phyloP scores from a whole-genome alignment of 2,329 filamentous ascomycete species.

The Chaetomium strumarium region DNA sequence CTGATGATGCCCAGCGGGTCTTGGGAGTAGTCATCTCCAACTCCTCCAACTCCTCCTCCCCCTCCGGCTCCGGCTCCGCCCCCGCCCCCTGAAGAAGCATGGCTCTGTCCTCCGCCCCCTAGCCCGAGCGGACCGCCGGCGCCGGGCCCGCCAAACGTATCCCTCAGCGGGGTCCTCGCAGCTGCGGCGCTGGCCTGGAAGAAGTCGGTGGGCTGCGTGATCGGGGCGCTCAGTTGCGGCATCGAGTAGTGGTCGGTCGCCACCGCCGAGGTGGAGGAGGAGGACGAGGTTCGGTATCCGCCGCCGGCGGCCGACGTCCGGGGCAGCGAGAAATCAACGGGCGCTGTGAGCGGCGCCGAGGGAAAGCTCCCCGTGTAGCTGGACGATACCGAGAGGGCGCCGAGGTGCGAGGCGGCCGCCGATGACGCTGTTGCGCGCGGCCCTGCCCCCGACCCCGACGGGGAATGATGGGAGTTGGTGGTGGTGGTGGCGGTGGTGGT shows the following conservation, averaged over 20 bases:
- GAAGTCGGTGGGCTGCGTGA: constrained; percentile 48
- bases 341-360: constrained; percentile 48
- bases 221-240: constrained; percentile 50
- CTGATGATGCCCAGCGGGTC: constrained; percentile 31
- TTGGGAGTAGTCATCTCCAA: constrained; percentile 27
- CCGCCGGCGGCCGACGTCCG: constrained; percentile 32
- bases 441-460: constrained; percentile 22
- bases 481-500: no score
- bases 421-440: constrained; percentile 33
- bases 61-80: no score
- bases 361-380: constrained; percentile 47
- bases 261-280: no score
- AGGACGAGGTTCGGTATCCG: constrained; percentile 11
- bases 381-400: constrained; percentile 34
- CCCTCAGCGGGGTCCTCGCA: constrained; percentile 40
- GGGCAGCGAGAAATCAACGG: constrained; percentile 46
- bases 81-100: no score
- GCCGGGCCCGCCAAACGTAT: constrained; percentile 36
- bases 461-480: no score
- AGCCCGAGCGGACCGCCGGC: constrained; percentile 29
- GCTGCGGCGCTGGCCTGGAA: constrained; percentile 35
- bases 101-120: constrained; percentile 19
- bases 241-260: constrained; percentile 43
- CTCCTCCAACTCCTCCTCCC: constrained; percentile 17
- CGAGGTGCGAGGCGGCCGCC: constrained; percentile 33